Evolutionary conservation across 2,329 filamentous ascomycete species (phyloP).

Genomic region (Penicillium expansum): DNA sequence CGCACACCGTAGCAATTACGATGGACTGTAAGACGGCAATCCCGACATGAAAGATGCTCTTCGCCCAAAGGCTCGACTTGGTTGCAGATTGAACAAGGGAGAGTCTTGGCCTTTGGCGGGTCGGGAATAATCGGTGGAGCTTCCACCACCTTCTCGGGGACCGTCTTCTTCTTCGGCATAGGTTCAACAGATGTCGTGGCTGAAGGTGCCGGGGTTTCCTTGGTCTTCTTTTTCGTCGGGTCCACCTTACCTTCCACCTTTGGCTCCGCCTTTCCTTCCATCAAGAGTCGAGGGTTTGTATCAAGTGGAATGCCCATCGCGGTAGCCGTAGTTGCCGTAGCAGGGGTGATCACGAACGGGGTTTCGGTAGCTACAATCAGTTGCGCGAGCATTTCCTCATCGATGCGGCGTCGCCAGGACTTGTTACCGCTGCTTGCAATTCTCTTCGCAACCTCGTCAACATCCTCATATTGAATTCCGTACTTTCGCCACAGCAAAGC

Average conservation of each 20-base stretch:
- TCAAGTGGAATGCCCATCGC: slow-evolving; percentile 43
- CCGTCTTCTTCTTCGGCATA: slow-evolving; percentile 62
- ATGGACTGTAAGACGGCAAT: slow-evolving; percentile 90
- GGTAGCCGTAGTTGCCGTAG: slow-evolving; percentile 45
- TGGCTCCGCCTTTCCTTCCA: slow-evolving; percentile 40
- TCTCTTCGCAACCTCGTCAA: slow-evolving; percentile 88
- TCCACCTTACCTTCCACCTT: slow-evolving; percentile 38
- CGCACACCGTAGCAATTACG: slow-evolving; percentile 89
- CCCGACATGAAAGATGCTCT: slow-evolving; percentile 72
- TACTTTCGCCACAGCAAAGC: slow-evolving; percentile 94
- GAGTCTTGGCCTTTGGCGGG: slow-evolving; percentile 70
- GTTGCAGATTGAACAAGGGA: slow-evolving; percentile 84
- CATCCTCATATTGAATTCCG: slow-evolving; percentile 90
- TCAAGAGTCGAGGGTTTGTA: slow-evolving; percentile 30
- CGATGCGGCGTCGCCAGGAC: slow-evolving; percentile 82
- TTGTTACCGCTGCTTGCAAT: slow-evolving; percentile 74
- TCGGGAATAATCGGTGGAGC: slow-evolving; percentile 68
- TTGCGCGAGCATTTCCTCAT: slow-evolving; percentile 71
- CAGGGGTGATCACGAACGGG: slow-evolving; percentile 43
- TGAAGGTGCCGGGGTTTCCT: slow-evolving; percentile 50
- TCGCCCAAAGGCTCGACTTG: slow-evolving; percentile 69
- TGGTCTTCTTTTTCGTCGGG: slow-evolving; percentile 59
- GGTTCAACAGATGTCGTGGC: slow-evolving; percentile 46
- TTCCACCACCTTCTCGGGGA: slow-evolving; percentile 54
- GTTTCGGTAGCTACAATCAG: slow-evolving; percentile 47